These are phyloP conservation scores for Glycine tomentella DNA, from an alignment of 306 rosid species.

Conservation along the genomic window DNA sequence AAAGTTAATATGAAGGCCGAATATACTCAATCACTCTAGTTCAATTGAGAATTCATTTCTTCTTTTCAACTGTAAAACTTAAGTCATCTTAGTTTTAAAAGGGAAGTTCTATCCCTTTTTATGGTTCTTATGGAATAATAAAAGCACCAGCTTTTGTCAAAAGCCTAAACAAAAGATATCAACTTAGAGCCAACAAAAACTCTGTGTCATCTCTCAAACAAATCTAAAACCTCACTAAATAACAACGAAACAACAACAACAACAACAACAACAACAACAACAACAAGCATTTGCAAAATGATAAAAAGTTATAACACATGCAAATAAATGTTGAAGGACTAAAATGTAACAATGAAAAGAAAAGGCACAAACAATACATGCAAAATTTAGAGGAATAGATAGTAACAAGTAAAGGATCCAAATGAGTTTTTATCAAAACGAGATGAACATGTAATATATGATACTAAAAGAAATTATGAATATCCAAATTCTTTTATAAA, in stretches of 20 bases:
- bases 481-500: conserved; percentile 27
- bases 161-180: conserved; percentile 11
- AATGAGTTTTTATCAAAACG: background rate
- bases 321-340: conserved; percentile 17
- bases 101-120: conserved; percentile 15
- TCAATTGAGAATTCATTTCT: conserved; percentile 14
- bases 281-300: background rate
- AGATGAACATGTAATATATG: conserved; percentile 1
- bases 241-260: no score
- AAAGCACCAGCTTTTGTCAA: background rate
- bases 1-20: background rate
- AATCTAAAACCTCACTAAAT: background rate
- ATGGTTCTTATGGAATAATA: conserved; percentile 6
- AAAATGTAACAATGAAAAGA: conserved; percentile 21
- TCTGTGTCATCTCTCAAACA: background rate
- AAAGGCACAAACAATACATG: background rate
- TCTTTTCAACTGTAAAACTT: conserved; percentile 9
- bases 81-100: background rate
- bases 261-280: no score
- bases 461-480: background rate
- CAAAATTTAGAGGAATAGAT: background rate
- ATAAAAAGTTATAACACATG: background rate
- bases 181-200: background rate
- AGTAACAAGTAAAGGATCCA: conserved; percentile 32
- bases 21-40: background rate